A percentile compares a stretch with the other conserved stretches of the same genome.
These are phyloP conservation scores for Knoxia roxburghii DNA, from an alignment of 257 asterid genomes.

Conservation along the genomic window DNA sequence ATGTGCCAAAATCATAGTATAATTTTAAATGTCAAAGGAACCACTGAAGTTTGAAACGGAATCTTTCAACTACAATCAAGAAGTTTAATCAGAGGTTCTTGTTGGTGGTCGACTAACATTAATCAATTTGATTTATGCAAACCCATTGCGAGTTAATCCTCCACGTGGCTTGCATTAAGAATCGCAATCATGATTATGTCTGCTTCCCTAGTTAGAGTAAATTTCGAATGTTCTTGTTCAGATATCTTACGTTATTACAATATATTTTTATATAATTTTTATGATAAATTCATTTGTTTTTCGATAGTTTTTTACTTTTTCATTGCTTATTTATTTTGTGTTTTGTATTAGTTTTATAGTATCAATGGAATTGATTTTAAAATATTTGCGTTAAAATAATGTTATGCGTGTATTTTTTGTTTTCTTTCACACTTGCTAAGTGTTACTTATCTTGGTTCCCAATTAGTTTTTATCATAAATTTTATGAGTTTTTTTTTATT, in stretches of 20 bases:
- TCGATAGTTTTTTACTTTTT: too few species aligned
- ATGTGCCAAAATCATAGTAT: neutral
- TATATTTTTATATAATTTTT: too few species aligned
- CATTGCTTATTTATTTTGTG: too few species aligned
- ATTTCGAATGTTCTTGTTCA: too few species aligned
- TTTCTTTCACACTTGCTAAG: neutral
- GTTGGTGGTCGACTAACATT: neutral
- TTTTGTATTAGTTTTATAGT: too few species aligned
- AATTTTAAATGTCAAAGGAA: slow-evolving; percentile 18
- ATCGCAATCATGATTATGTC: neutral
- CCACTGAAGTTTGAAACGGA: slow-evolving; percentile 17
- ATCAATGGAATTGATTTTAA: too few species aligned
- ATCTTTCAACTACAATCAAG: slow-evolving; percentile 13
- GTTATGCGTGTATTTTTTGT: too few species aligned
- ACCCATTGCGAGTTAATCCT: slow-evolving; percentile 18
- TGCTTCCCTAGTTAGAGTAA: too few species aligned
- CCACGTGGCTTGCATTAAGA: slow-evolving; percentile 18
- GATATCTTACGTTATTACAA: too few species aligned
- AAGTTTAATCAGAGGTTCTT: too few species aligned
- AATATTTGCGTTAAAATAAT: too few species aligned
- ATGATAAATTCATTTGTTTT: too few species aligned
- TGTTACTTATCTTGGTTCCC: neutral
- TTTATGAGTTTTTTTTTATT: neutral
- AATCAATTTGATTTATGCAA: slow-evolving; percentile 4
- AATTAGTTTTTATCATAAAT: slow-evolving; percentile 16